Conservation (phyloP, 2,329 filamentous ascomycete species). For the Cylindrodendrum hubeiense region DNA sequence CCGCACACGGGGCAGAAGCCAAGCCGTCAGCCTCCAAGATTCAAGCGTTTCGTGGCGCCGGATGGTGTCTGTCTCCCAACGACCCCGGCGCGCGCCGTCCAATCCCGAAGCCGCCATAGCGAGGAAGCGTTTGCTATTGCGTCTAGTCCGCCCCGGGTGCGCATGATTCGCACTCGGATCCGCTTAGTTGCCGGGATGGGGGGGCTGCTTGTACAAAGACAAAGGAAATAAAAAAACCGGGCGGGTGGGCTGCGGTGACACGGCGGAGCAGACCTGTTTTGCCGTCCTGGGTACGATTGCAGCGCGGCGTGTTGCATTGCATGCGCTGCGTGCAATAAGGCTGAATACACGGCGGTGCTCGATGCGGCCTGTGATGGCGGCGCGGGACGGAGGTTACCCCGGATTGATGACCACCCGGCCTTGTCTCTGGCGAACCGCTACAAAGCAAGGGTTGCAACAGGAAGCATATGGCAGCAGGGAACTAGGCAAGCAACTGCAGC, state of each 20-base stretch:
- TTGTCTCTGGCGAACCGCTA: neutral
- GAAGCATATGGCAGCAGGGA: neutral
- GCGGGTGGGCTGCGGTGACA: neutral
- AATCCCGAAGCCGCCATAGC: slow-evolving; percentile 4
- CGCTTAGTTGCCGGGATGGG: neutral
- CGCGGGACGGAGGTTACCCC: neutral
- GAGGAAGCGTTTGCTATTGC: neutral
- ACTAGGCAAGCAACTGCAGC: neutral
- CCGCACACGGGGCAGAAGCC: neutral
- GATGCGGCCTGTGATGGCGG: neutral
- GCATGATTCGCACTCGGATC: neutral
- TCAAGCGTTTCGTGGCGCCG: neutral
- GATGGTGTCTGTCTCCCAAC: neutral
- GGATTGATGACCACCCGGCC: neutral
- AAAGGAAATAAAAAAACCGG: no score
- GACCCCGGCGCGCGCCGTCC: neutral
- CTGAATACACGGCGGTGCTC: neutral
- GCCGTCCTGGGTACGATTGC: neutral
- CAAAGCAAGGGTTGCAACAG: neutral
- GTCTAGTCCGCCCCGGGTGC: neutral
- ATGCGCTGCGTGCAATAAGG: neutral
- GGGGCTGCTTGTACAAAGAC: no score
- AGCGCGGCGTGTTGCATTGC: neutral
- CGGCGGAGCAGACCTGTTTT: neutral
- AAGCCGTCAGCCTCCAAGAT: neutral